phyloP scores from a whole-genome alignment of 1,139 yeast genomes.

The Candida sanyaensis region DNA sequence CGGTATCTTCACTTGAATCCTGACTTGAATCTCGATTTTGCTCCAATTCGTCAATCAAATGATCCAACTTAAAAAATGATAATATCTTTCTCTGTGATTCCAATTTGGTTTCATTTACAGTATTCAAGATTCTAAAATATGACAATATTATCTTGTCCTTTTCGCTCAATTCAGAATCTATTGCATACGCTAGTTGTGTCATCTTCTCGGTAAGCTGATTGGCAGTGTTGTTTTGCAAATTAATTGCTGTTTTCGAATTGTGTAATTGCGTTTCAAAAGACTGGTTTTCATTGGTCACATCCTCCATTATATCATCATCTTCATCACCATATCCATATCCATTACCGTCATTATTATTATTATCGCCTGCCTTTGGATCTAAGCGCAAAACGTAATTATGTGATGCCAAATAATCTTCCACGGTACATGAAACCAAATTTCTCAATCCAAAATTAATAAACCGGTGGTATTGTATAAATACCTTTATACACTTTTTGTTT shows the following conservation, averaged over 20 bases:
- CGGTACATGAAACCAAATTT: constrained; percentile 71
- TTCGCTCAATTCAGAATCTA: constrained; percentile 43
- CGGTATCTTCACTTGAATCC: constrained; percentile 12
- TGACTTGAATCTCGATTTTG: constrained; percentile 9
- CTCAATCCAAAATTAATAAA: constrained; percentile 59
- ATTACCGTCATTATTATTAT: not conserved
- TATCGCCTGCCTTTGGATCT: constrained; percentile 19
- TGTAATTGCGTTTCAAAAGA: constrained; percentile 43
- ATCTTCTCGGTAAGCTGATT: constrained; percentile 41
- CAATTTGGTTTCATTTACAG: constrained; percentile 30
- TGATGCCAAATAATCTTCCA: constrained; percentile 64
- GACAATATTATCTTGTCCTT: constrained; percentile 37
- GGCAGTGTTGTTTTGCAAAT: constrained; percentile 35
- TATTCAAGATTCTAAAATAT: constrained; percentile 29
- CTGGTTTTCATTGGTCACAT: constrained; percentile 21
- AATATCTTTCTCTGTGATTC: constrained; percentile 36
- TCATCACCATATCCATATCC: not conserved
- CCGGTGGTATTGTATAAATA: constrained; percentile 72
- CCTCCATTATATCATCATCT: constrained; percentile 9
- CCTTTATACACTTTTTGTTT: constrained; percentile 73
- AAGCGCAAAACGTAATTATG: constrained; percentile 33
- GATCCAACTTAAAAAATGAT: constrained; percentile 39
- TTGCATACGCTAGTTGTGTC: constrained; percentile 39
- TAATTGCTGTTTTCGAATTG: constrained; percentile 39
- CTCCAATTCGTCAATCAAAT: constrained; percentile 25